Base-by-base conservation (phyloP, 306 rosid species). In the Amphicarpaea edgeworthii region DNA sequence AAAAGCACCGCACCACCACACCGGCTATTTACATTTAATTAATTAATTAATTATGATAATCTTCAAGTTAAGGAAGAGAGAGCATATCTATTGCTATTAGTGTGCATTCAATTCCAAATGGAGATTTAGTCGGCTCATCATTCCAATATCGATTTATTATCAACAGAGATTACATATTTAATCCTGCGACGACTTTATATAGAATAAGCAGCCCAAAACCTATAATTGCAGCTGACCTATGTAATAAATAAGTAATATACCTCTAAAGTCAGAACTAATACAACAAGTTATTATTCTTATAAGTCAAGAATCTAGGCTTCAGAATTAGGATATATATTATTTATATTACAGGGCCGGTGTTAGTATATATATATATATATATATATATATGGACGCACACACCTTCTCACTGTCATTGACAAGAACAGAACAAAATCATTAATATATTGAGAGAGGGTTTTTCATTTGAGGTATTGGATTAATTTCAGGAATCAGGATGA, bases 401-500 rank as follows among this genome's bases (percentile, higher is more conserved):
- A 60, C 8, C 40, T 16, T n/a, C 8, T 7, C 45, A 72, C 23
- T 66, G 46, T 23, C 70, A 45, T 34, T 43, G 17, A 34, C 24
- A 80, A 12, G 17, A 72, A 62, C 68, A 54, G 8, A 51, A 16
- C 26, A 43, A 38, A 57, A 38, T 28, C 34, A 24, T 9, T 1
- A 32, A n/a, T n/a, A n/a, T n/a, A n/a, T n/a, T n/a, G 34, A 79
- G 14, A 82, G 21, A 55, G 30, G 32, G 7, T 54, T 73, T 54
- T 73, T 45, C 28, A 15, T 41, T n/a, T 26, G n/a, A 54, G 19
- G 6, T 19, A 7, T 34, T 45, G 42, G 40, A n/a, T 61, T 60
- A 6, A 38, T 41, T 32, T 11, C 62, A 78, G 41, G 40, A 93
- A 24, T 11, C 62, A 78, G 41, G 40, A 93, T 93, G 98, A 86